Base-by-base conservation (phyloP, 352 stramenopile genomes). In the Phytophthora idaei region DNA sequence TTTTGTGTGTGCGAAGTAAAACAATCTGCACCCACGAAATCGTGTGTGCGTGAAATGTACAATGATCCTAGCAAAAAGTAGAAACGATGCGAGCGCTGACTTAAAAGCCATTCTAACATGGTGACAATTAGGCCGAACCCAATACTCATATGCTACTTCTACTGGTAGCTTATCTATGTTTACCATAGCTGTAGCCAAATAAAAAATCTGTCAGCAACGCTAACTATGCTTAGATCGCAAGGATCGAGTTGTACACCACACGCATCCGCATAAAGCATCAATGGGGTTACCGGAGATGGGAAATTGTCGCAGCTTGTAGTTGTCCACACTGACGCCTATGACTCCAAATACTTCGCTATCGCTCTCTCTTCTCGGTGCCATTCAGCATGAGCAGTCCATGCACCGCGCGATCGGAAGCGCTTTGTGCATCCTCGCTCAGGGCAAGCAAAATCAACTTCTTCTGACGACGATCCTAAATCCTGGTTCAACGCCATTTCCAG, bases 1-100 rank as follows among this genome's bases (percentile, higher is more conserved):
- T 73, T 69, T 61, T 75, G 55, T 66, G 56, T 76, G 55, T 59
- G 54, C 42, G 27, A 72, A 65, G 44, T 70, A 65, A 73, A 73
- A 64, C 59, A 66, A 73, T 58, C 34, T 66, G 42, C 57, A 32
- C 63, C 63, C 63, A 72, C 57, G 51, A 69, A 59, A 53, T 72
- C 53, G 67, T 71, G 57, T 39, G 57, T 69, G 63, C 51, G 41
- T 61, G 52, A 62, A 71, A 76, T 72, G 68, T 75, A 72, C 53
- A 69, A 48, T 72, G 63, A 37, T 60, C 37, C 36, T n/a, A 67
- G 63, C 21, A 57, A 74, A 71, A 73, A 60, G 44, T 52, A 21
- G 25, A 74, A 68, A 53, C 31, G 36, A 32, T 57, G 21, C 21
- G 21, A 21, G 21, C 21, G 21, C 21, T 21, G 21, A 21, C 21